Conservation (phyloP, 352 stramenopile genomes). For the Globisporangium alternatum region DNA sequence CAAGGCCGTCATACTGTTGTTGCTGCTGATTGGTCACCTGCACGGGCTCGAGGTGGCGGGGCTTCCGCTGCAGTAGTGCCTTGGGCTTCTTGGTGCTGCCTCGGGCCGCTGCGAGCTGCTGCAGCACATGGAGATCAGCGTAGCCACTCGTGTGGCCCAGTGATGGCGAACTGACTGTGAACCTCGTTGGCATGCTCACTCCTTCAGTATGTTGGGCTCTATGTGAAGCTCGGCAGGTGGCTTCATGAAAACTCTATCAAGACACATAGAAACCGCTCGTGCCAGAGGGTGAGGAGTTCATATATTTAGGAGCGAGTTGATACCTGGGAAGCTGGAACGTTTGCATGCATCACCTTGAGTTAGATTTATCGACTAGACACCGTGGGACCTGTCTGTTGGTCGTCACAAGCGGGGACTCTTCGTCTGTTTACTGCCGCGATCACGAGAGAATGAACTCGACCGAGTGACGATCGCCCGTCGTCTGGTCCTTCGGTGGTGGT, state of each 20-base stretch:
- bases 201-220: background rate
- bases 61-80: background rate
- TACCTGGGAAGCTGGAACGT: too few species aligned
- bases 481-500: background rate
- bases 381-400: too few species aligned
- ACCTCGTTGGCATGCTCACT: background rate
- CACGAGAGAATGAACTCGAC: slow-evolving; percentile 1
- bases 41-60: slow-evolving; percentile 4
- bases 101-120: background rate
- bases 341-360: too few species aligned
- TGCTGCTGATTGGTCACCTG: background rate
- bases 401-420: too few species aligned
- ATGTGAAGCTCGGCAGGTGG: background rate
- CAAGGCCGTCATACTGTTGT: background rate
- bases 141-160: background rate
- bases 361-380: too few species aligned
- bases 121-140: background rate
- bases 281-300: background rate
- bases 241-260: background rate
- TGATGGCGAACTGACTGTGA: background rate
- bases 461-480: background rate
- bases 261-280: background rate
- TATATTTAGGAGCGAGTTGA: background rate
- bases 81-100: background rate
- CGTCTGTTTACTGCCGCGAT: background rate